phyloP scores from a whole-genome alignment of 345 rosid species.

The Cardamine occulta region DNA sequence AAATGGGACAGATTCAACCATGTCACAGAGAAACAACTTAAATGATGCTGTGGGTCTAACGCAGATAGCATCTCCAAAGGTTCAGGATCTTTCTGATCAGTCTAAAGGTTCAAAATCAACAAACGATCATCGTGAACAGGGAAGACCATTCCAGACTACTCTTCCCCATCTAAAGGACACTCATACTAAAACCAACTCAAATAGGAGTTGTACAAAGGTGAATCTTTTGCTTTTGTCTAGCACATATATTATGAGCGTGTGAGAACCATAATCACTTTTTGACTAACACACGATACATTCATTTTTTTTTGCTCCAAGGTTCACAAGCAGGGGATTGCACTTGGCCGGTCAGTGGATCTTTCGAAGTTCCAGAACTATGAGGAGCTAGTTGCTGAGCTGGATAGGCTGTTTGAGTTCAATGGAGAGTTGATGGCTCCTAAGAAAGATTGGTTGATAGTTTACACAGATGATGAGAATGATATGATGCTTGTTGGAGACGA shows the following conservation, averaged over 20 bases:
- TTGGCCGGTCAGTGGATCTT: slow-evolving; percentile 84
- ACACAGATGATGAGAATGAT: slow-evolving; percentile 87
- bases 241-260: neutral
- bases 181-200: slow-evolving; percentile 51
- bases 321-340: slow-evolving; percentile 76
- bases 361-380: slow-evolving; percentile 67
- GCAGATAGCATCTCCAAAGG: slow-evolving; percentile 44
- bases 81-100: slow-evolving; percentile 46
- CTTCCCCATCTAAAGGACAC: slow-evolving; percentile 49
- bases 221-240: neutral
- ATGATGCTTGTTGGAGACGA: slow-evolving; percentile 97
- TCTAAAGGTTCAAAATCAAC: slow-evolving; percentile 47
- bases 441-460: slow-evolving; percentile 75
- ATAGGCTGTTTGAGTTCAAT: slow-evolving; percentile 69
- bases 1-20: slow-evolving; percentile 42
- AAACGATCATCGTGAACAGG: slow-evolving; percentile 50
- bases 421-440: slow-evolving; percentile 65
- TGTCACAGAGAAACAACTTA: slow-evolving; percentile 37
- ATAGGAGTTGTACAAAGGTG: slow-evolving; percentile 82
- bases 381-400: slow-evolving; percentile 70
- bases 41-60: slow-evolving; percentile 35
- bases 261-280: neutral
- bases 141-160: slow-evolving; percentile 46
- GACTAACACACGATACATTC: neutral
- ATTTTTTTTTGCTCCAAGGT: slow-evolving; percentile 52